Conservation (phyloP, 108 stramenopile species). For the Schizochytrium sp. region DNA sequence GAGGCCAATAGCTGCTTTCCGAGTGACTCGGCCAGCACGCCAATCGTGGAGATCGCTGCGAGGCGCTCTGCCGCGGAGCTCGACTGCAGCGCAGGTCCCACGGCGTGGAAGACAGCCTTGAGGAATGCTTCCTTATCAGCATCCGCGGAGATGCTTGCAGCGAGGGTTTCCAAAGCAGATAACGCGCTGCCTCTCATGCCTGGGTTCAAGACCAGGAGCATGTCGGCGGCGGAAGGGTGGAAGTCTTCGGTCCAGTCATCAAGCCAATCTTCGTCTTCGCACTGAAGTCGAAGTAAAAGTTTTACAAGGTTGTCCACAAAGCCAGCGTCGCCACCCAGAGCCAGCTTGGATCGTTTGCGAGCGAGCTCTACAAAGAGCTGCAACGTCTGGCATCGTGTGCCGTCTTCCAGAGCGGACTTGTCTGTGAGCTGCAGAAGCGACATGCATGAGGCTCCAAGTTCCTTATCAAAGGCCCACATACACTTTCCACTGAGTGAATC, state of each 20-base stretch:
- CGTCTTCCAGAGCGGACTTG: background rate
- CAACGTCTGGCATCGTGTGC: slow-evolving; percentile 10
- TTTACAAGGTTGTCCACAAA: slow-evolving; percentile 38
- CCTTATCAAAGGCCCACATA: slow-evolving; percentile 37
- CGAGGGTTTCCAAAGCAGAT: background rate
- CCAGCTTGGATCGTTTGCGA: slow-evolving; percentile 30
- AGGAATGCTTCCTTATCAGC: slow-evolving; percentile 28
- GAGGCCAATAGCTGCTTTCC: background rate
- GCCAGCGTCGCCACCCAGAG: slow-evolving; percentile 31
- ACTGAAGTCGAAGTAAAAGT: slow-evolving; percentile 12
- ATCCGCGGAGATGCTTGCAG: background rate
- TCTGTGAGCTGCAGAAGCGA: slow-evolving; percentile 54
- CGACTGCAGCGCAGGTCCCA: slow-evolving; percentile 19
- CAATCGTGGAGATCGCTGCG: slow-evolving; percentile 23
- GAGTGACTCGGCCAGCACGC: slow-evolving; percentile 1
- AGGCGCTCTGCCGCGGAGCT: background rate
- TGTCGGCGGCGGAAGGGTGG: background rate
- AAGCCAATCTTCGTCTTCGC: slow-evolving; percentile 54
- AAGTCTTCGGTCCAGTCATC: slow-evolving; percentile 30
- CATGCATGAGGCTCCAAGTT: background rate
- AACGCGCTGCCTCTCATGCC: slow-evolving; percentile 15
- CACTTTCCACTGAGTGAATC: slow-evolving; percentile 24
- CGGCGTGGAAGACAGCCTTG: slow-evolving; percentile 7
- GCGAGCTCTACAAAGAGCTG: slow-evolving; percentile 30
- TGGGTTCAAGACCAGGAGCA: background rate